Percentiles rank a stretch among this genome's conserved stretches.
Conservation (phyloP, 495 filamentous ascomycete species). For the Tirmania nivea region DNA sequence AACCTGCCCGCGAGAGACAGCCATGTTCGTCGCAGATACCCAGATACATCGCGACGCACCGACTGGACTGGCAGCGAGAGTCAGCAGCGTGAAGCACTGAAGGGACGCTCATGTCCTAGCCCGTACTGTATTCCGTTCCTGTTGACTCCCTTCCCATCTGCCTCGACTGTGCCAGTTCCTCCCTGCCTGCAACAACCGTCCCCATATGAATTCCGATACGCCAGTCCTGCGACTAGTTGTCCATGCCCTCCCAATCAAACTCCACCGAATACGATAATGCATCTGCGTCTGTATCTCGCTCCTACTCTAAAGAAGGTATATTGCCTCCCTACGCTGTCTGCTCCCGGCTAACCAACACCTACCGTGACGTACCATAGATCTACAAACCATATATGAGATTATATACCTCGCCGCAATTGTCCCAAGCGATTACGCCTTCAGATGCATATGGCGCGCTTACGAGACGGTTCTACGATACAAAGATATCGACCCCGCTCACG, state of each 20-base stretch:
- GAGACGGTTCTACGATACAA: slow-evolving; percentile 16
- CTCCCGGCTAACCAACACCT: neutral
- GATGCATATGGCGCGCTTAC: slow-evolving; percentile 15
- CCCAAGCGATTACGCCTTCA: slow-evolving; percentile 12
- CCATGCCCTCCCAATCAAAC: neutral
- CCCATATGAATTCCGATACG: neutral
- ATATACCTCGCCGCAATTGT: slow-evolving; percentile 15
- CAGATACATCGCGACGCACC: too few relatives aligned
- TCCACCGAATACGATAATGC: neutral
- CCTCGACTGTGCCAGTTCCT: neutral
- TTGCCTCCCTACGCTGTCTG: neutral
- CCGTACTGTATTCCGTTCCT: too few relatives aligned
- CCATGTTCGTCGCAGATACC: too few relatives aligned
- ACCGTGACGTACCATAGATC: slow-evolving; percentile 3
- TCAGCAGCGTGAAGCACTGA: too few relatives aligned
- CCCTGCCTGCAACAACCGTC: neutral
- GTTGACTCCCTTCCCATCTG: neutral
- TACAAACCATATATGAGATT: slow-evolving; percentile 19
- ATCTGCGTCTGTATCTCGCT: neutral
- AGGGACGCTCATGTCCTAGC: too few relatives aligned
- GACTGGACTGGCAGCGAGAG: too few relatives aligned
- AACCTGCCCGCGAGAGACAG: too few relatives aligned
- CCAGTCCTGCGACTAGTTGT: neutral
- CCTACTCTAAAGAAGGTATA: neutral
- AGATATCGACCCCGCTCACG: slow-evolving; percentile 12